phyloP scores from a whole-genome alignment of 495 filamentous ascomycete genomes.

The Platismatia glauca region DNA sequence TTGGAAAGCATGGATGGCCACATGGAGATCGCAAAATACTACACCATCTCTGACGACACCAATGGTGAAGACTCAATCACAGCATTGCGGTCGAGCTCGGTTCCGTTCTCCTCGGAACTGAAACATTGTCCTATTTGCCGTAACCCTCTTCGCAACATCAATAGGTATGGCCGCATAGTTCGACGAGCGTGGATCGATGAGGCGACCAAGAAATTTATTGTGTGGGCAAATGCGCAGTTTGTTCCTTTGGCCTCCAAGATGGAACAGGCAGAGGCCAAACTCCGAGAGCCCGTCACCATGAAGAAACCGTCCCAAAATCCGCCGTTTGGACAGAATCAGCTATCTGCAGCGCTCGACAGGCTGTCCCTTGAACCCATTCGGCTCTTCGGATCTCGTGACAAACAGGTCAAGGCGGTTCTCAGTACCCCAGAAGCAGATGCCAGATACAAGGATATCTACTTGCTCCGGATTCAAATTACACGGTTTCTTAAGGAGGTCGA shows the following conservation, averaged over 20 bases:
- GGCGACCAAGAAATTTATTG: slow-evolving; percentile 57
- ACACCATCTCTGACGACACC: slow-evolving; percentile 32
- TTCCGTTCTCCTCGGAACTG: slow-evolving; percentile 42
- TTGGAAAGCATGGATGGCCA: slow-evolving; percentile 53
- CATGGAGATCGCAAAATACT: slow-evolving; percentile 54
- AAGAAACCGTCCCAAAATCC: not conserved
- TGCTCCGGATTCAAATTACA: slow-evolving; percentile 34
- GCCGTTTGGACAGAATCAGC: slow-evolving; percentile 1
- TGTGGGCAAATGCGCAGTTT: slow-evolving; percentile 41
- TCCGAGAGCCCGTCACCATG: slow-evolving; percentile 17
- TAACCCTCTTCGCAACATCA: slow-evolving; percentile 50
- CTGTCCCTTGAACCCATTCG: slow-evolving; percentile 10
- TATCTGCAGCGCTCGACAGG: slow-evolving; percentile 17
- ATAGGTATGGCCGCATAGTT: slow-evolving; percentile 59
- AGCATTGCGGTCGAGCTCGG: slow-evolving; percentile 31
- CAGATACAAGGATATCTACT: slow-evolving; percentile 16
- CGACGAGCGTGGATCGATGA: slow-evolving; percentile 57
- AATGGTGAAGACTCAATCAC: slow-evolving; percentile 37
- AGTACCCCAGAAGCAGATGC: not conserved
- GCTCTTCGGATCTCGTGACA: slow-evolving; percentile 9
- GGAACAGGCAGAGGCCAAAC: slow-evolving; percentile 24
- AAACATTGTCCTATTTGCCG: slow-evolving; percentile 58
- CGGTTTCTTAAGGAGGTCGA: slow-evolving; percentile 38
- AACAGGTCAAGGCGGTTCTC: slow-evolving; percentile 13
- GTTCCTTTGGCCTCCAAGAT: slow-evolving; percentile 40